Evolutionary conservation across 2,329 filamentous ascomycete species (phyloP).

Genomic region (Knufia petricola): DNA sequence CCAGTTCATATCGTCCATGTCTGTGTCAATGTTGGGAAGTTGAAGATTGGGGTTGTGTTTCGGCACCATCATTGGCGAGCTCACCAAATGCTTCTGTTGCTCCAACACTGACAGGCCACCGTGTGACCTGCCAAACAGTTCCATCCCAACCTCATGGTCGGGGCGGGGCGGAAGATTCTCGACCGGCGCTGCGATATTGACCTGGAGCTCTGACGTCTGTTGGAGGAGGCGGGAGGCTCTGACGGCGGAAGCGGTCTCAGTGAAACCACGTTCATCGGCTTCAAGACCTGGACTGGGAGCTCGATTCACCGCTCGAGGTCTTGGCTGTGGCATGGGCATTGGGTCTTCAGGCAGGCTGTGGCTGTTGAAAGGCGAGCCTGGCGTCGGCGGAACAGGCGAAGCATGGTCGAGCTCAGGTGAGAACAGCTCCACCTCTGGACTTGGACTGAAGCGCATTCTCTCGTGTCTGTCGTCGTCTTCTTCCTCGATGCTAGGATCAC

Average conservation of each 20-base stretch:
- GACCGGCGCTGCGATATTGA: conserved; percentile 32
- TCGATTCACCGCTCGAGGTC: conserved; percentile 46
- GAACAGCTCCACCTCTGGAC: conserved; percentile 86
- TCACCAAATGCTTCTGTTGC: conserved; percentile 25
- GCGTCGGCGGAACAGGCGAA: conserved; percentile 47
- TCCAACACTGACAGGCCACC: conserved; percentile 41
- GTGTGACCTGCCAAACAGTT: conserved; percentile 39
- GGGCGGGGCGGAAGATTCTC: conserved; percentile 27
- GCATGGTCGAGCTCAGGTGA: conserved; percentile 69
- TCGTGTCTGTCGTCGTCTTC: conserved; percentile 52
- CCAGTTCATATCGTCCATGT: conserved; percentile 44
- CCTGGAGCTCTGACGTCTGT: conserved; percentile 23
- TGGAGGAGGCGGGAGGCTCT: conserved; percentile 41
- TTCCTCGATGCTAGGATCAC: conserved; percentile 60
- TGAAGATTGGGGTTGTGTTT: conserved; percentile 33
- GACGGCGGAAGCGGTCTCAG: conserved; percentile 81
- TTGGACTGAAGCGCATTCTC: conserved; percentile 66
- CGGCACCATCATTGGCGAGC: conserved; percentile 27
- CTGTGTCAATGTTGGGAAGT: conserved; percentile 34
- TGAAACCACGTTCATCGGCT: conserved; percentile 93
- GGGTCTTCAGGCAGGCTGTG: conserved; percentile 27
- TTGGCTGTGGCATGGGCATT: conserved; percentile 25
- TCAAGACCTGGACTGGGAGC: conserved; percentile 83
- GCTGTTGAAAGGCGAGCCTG: conserved; percentile 54
- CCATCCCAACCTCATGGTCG: conserved; percentile 24